These are phyloP conservation scores for Phytophthora quininea DNA, from an alignment of 352 stramenopile species.

Conservation along the genomic window DNA sequence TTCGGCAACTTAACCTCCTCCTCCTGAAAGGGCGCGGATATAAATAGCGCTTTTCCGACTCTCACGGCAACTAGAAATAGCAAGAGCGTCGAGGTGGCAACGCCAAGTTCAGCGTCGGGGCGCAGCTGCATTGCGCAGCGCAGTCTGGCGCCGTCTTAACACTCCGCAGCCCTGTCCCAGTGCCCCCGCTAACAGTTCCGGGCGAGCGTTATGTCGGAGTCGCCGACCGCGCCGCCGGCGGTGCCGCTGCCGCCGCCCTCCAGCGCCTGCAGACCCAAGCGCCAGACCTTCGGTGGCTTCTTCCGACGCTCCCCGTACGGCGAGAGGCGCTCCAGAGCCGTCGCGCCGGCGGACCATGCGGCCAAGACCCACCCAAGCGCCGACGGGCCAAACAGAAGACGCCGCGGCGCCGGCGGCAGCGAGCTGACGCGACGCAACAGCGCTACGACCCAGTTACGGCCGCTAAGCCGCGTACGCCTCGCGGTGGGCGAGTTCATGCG, in stretches of 20 bases:
- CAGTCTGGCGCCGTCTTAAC: too few species aligned
- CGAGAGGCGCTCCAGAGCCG: constrained; percentile 62
- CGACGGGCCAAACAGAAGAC: constrained; percentile 18
- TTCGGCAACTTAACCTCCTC: too few species aligned
- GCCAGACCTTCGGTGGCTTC: constrained; percentile 63
- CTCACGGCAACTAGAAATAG: too few species aligned
- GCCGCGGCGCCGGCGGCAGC: constrained; percentile 44
- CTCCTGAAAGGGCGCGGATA: too few species aligned
- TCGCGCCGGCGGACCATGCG: constrained; percentile 55
- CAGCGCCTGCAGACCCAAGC: constrained; percentile 58
- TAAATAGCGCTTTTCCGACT: too few species aligned
- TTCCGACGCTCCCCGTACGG: constrained; percentile 66
- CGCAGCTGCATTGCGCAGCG: too few species aligned
- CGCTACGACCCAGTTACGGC: constrained; percentile 33
- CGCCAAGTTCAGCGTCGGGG: not conserved
- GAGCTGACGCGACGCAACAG: constrained; percentile 46
- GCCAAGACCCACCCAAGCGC: constrained; percentile 6
- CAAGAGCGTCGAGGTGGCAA: not conserved
- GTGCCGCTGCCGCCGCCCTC: constrained; percentile 24
- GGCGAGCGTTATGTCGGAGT: constrained; percentile 26
- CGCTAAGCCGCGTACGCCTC: constrained; percentile 53
- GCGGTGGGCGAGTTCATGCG: constrained; percentile 83
- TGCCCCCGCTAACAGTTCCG: not conserved
- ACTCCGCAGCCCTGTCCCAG: not conserved
- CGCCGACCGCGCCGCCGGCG: constrained; percentile 27